Evolutionary conservation across 306 rosid genomes (phyloP), one percentile per base, ranked within the genome.

Genomic region (Trichosanthes truncata): DNA sequence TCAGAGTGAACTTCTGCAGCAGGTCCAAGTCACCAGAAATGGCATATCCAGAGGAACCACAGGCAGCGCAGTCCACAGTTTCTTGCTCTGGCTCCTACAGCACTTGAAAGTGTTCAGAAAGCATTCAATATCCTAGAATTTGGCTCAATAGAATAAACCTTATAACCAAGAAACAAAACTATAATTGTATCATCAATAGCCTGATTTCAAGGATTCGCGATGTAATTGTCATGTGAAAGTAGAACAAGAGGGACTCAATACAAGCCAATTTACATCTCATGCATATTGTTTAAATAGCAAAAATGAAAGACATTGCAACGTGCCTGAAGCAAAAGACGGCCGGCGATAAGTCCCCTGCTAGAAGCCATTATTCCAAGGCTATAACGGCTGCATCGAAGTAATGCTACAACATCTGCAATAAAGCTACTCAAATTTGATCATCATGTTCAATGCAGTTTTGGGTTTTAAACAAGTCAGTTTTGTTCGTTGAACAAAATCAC

Each of bases 301-400:
- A 46, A 57, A 23, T 38, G 18, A 36, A 33, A 48, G 78, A 9
- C 11, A 35, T 3, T 9, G 49, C 4, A 55, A 74, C 36, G 33
- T 78, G 87, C 97, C 93, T 90, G 90, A 83, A 91, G 82, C 81
- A 83, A 78, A 78, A 93, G 77, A 76, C 97, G 96, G 76, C 99
- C 97, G 8, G 93, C 90, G 13, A 92, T 71, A 60, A 93, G 92
- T 84, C 99, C 97, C 76, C 93, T 83, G 84, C 97, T 88, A 41
- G 97, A 95, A 18, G 99, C 97, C 97, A 95, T 91, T 84, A 95
- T 87, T 87, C 99, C 97, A 68, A 95, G 97, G 82, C 97, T 93
- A 86, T 78, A 91, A 35, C 97, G 88, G 86, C 97, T 92, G 86
- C 97, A 95, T 53, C 89, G 88, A 82, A 92, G 97, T 89, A 92